These are phyloP conservation scores for Aspergillus cejpii DNA, from an alignment of 2,329 filamentous ascomycete genomes.

Conservation along the genomic window DNA sequence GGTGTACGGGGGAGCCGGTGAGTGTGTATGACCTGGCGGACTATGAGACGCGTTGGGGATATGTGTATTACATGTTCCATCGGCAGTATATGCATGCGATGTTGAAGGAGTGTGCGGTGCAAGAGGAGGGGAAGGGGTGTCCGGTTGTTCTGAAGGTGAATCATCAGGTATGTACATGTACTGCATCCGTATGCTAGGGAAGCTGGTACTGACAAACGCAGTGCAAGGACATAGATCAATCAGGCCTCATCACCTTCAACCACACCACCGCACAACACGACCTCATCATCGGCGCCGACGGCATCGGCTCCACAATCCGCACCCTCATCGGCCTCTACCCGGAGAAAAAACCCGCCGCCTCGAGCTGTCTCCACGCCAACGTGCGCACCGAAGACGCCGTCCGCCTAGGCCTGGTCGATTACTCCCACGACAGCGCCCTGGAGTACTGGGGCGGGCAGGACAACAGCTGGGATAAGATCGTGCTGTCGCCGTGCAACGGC, in stretches of 20 bases:
- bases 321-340: slow-evolving; percentile 57
- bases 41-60: slow-evolving; percentile 60
- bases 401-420: slow-evolving; percentile 65
- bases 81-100: slow-evolving; percentile 62
- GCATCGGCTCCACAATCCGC: slow-evolving; percentile 60
- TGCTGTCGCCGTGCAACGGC: slow-evolving; percentile 61
- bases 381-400: slow-evolving; percentile 76
- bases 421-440: slow-evolving; percentile 54
- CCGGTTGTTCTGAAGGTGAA: slow-evolving; percentile 53
- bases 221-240: slow-evolving; percentile 49
- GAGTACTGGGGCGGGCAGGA: slow-evolving; percentile 62
- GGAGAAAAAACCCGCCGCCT: slow-evolving; percentile 53
- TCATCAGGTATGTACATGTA: slow-evolving; percentile 45
- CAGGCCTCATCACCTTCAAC: slow-evolving; percentile 50
- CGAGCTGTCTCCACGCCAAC: slow-evolving; percentile 59
- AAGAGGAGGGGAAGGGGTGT: slow-evolving; percentile 47
- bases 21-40: slow-evolving; percentile 59
- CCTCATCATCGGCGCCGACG: slow-evolving; percentile 58
- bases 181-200: no score
- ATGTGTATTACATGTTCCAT: slow-evolving; percentile 64
- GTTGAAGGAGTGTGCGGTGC: slow-evolving; percentile 55
- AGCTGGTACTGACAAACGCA: slow-evolving; percentile 14
- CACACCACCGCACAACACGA: slow-evolving; percentile 49
- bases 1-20: slow-evolving; percentile 60
- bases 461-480: slow-evolving; percentile 63